Evolutionary conservation across 495 filamentous ascomycete species (phyloP), one percentile per base, ranked within the genome.

Genomic region (Penicillium ucsense): DNA sequence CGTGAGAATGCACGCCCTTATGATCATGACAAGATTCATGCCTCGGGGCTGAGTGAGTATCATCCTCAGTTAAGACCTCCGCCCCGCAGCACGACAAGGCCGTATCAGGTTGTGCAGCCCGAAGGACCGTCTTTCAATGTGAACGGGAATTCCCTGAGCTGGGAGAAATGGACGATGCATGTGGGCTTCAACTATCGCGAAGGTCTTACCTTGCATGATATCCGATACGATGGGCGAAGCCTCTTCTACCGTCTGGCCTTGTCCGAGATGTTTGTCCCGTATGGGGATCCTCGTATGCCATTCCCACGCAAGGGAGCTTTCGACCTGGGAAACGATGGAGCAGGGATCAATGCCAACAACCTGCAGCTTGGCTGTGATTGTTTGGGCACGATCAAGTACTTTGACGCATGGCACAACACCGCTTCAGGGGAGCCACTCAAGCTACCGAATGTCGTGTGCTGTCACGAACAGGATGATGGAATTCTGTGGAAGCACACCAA

Each of bases 201-300:
- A 54, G 82, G 82, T 2, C 70, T 79, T 38, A 78, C 80, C 27
- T 52, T 77, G 4, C 78, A 85, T 56, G 77, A 86, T 51, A 64
- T 89, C 9, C 68, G 71, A 45, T 89, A 87, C 51, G 84, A 85
- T 52, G 73, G 72, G 6, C 70, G 84, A 10, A 78, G 71, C 34
- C 56, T 88, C 2, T 79, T 89, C 52, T 88, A 88, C 58, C 75
- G 85, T 5, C 60, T 90, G 7, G 80, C 80, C 8, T 67, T 86
- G 27, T 78, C 80, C n/a, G 86, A 89, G 58, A 88, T 88, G 84
- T 81, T 78, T 28, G 82, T 89, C 2, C 83, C 83, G 0, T 73
- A 73, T 36, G 68, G 62, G 3, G 84, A 86, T 28, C 83, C 83
- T 8, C 75, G 83, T 9, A 58, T 70, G 36, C 83, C 83, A 9